These are phyloP conservation scores for Melaleuca quinquenervia DNA, from an alignment of 345 rosid species.

Conservation along the genomic window DNA sequence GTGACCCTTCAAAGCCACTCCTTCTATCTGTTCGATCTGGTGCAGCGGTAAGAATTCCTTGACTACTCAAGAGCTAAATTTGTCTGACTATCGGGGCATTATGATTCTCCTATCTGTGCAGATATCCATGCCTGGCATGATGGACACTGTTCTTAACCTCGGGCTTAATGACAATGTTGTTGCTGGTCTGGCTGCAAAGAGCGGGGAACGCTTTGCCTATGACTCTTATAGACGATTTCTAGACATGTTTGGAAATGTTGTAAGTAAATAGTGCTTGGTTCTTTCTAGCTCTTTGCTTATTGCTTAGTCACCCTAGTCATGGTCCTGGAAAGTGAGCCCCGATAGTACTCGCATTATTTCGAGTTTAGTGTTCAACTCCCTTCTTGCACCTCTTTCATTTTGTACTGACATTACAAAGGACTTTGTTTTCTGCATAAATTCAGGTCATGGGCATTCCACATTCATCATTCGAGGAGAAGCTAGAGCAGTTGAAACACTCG, in stretches of 20 bases:
- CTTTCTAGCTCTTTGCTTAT: background rate
- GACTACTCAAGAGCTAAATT: background rate
- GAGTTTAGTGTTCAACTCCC: background rate
- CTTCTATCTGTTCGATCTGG: conserved; percentile 98
- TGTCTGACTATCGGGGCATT: background rate
- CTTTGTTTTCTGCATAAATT: background rate
- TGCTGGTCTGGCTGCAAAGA: conserved; percentile 58
- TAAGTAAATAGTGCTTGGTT: conserved; percentile 25
- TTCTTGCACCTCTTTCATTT: background rate
- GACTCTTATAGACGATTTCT: conserved; percentile 89
- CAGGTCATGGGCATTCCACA: conserved; percentile 92
- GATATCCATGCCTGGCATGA: conserved; percentile 99
- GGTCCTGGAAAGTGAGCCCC: background rate
- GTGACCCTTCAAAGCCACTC: conserved; percentile 77
- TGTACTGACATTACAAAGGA: background rate
- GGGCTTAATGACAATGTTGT: conserved; percentile 86
- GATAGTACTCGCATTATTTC: background rate
- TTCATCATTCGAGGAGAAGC: conserved; percentile 63
- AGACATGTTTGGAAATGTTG: conserved; percentile 96
- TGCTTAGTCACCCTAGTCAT: background rate
- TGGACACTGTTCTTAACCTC: conserved; percentile 97
- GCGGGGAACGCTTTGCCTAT: conserved; percentile 90
- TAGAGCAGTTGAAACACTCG: conserved; percentile 53
- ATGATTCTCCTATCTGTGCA: conserved; percentile 1
- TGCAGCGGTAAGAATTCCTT: conserved; percentile 61